phyloP scores from a whole-genome alignment of 306 rosid genomes.

The Trichosanthes truncata region DNA sequence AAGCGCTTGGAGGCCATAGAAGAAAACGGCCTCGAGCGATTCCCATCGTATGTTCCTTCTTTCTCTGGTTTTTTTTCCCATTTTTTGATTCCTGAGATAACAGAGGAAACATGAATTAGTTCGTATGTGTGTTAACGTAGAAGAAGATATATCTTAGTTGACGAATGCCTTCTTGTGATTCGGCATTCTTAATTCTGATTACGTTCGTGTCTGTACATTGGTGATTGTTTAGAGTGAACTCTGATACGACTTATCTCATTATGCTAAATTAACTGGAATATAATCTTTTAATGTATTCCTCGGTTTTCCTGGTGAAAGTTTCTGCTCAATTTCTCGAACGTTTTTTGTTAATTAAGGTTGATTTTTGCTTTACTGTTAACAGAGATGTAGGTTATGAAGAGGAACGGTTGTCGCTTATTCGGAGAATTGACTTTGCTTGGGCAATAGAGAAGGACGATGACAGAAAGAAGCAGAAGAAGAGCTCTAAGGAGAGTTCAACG shows the following conservation, averaged over 20 bases:
- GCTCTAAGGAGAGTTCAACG: slow-evolving; percentile 59
- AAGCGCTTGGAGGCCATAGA: slow-evolving; percentile 81
- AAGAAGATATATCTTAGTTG: neutral
- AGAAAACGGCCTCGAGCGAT: slow-evolving; percentile 73
- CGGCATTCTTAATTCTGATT: neutral
- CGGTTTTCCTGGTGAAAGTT: neutral
- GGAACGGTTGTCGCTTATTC: slow-evolving; percentile 57
- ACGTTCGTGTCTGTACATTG: neutral
- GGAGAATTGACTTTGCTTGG: slow-evolving; percentile 87
- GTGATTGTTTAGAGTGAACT: neutral
- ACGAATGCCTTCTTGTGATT: neutral
- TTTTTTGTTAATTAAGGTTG: neutral
- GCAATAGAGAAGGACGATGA: slow-evolving; percentile 74
- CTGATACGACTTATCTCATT: neutral
- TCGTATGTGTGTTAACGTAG: neutral
- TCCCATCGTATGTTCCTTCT: slow-evolving; percentile 51
- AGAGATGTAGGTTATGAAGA: slow-evolving; percentile 80
- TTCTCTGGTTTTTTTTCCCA: neutral
- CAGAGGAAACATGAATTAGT: neutral
- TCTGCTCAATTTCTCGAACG: neutral
- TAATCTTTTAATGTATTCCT: neutral
- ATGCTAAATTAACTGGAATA: neutral
- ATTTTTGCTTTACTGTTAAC: neutral
- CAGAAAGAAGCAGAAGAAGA: slow-evolving; percentile 61
- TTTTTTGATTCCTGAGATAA: neutral